Conservation (phyloP, 345 rosid species). For the Eucalyptus shirleyi region DNA sequence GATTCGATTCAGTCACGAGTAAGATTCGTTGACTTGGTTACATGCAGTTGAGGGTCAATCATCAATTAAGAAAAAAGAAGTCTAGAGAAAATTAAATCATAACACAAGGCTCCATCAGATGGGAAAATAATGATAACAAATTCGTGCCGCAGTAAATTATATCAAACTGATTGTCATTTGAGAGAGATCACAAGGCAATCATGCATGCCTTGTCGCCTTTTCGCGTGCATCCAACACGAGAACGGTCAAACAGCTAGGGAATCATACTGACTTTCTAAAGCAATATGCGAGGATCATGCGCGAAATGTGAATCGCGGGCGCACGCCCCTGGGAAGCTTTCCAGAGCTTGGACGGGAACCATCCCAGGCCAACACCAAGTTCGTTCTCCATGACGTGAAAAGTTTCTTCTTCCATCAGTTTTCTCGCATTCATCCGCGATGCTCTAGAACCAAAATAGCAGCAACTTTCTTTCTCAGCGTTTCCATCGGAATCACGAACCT, state of each 20-base stretch:
- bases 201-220: neutral
- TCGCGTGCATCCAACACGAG: neutral
- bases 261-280: neutral
- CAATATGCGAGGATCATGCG: neutral
- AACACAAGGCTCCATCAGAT: neutral
- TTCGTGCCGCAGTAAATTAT: neutral
- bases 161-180: neutral
- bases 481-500: slow-evolving; percentile 52
- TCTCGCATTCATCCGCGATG: neutral
- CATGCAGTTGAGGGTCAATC: neutral
- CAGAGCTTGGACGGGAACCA: neutral
- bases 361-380: neutral
- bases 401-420: neutral
- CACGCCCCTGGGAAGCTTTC: neutral
- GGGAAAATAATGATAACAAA: neutral
- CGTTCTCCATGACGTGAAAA: neutral
- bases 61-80: neutral
- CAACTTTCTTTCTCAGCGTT: slow-evolving; percentile 48
- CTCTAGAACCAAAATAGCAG: slow-evolving; percentile 59
- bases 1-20: neutral
- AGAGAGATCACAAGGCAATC: neutral
- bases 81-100: neutral
- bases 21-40: neutral
- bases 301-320: neutral
- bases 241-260: neutral